Conservation (phyloP, 2,329 filamentous ascomycete species). For the Fusarium euwallaceae region DNA sequence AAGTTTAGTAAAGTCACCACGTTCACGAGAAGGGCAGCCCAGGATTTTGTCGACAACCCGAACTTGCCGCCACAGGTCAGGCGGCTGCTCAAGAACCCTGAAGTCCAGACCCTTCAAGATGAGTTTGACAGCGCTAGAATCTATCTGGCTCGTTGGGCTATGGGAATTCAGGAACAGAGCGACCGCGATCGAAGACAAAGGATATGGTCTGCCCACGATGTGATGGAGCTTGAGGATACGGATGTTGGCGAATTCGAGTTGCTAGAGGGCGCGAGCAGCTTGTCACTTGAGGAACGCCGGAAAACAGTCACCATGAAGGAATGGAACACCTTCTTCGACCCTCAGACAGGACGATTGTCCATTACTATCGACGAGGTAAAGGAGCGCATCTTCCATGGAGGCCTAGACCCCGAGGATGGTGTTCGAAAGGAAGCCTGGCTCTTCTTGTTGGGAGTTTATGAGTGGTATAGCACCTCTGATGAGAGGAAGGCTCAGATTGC, state of each 20-base stretch:
- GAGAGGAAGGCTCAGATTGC: slow-evolving; percentile 88
- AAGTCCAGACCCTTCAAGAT: slow-evolving; percentile 94
- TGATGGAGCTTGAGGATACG: slow-evolving; percentile 93
- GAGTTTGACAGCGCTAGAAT: slow-evolving; percentile 97
- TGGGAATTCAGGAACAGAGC: slow-evolving; percentile 98
- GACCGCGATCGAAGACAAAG: slow-evolving; percentile 87
- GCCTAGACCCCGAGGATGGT: slow-evolving; percentile 87
- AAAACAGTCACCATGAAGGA: slow-evolving; percentile 84
- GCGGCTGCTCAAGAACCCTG: slow-evolving; percentile 87
- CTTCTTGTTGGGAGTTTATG: slow-evolving; percentile 90
- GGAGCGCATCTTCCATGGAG: slow-evolving; percentile 96
- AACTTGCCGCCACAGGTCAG: slow-evolving; percentile 90
- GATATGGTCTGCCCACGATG: slow-evolving; percentile 93
- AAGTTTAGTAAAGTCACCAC: slow-evolving; percentile 98
- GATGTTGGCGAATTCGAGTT: slow-evolving; percentile 97
- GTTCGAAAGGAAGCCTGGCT: slow-evolving; percentile 97
- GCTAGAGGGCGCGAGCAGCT: slow-evolving; percentile 80
- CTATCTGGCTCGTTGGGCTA: slow-evolving; percentile 96
- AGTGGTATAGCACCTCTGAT: slow-evolving; percentile 91
- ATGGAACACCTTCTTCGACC: slow-evolving; percentile 93
- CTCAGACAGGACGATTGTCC: slow-evolving; percentile 77
- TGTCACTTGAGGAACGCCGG: slow-evolving; percentile 82
- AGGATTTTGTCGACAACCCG: slow-evolving; percentile 91
- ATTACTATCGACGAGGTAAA: slow-evolving; percentile 94
- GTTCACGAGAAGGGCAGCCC: slow-evolving; percentile 91